Evolutionary conservation across 805 yeast genomes (phyloP).

Genomic region (Ogataea degrootiae): DNA sequence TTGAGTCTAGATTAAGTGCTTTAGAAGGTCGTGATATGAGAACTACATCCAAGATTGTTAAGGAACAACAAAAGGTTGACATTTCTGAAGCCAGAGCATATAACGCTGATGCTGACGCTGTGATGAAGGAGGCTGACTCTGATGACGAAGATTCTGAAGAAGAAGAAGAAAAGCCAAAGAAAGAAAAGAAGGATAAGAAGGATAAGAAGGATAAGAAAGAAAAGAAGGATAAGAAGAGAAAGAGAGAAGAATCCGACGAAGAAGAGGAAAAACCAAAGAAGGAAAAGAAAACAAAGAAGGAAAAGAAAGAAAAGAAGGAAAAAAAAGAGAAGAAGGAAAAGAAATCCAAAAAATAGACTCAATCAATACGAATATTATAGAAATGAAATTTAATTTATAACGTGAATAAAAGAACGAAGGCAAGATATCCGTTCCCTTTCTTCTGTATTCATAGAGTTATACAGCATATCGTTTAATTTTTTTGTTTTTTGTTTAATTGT

Average conservation of each 20-base stretch:
- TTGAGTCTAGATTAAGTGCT: constrained; percentile 90
- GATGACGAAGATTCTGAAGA: constrained; percentile 30
- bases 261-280: constrained; percentile 20
- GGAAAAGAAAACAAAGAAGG: constrained; percentile 21
- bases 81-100: constrained; percentile 81
- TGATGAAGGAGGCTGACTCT: constrained; percentile 28
- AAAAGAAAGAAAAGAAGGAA: constrained; percentile 22
- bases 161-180: constrained; percentile 25
- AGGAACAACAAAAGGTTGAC: constrained; percentile 82
- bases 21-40: constrained; percentile 96
- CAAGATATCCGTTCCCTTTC: constrained; percentile 4
- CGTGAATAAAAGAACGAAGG: constrained; percentile 23
- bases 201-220: constrained; percentile 12
- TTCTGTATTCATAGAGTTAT: too few relatives aligned
- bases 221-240: background rate
- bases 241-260: background rate
- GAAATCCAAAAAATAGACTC: constrained; percentile 19
- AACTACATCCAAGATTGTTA: constrained; percentile 77
- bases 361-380: too few relatives aligned
- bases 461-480: too few relatives aligned
- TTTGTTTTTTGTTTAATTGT: too few relatives aligned
- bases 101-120: constrained; percentile 92
- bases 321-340: constrained; percentile 17
- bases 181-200: constrained; percentile 1
- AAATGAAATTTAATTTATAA: background rate